Evolutionary conservation across 139 green algal species (phyloP), one percentile per base, ranked within the genome.

Genomic region (Asterochloris erici): DNA sequence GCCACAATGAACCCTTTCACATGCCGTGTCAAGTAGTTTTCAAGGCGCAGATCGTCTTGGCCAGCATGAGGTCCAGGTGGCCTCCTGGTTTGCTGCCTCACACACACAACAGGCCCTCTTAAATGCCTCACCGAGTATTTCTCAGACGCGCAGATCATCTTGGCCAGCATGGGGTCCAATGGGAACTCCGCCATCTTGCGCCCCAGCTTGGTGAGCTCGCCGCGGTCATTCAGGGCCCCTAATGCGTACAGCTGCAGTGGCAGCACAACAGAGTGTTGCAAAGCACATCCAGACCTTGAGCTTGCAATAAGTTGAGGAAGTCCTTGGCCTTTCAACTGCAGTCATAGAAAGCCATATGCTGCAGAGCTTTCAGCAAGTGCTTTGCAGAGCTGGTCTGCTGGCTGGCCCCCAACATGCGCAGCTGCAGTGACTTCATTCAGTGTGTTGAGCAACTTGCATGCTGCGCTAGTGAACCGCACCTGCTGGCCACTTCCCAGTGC

Each of bases 131-230:
- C 95, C 73, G 88, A 81, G 81, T 94, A 96, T 27, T 93, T 93
- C 82, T 98, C 95, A 60, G 83, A 87, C 17, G 94, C 93, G 6
- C 99, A 90, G 61, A 99, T 88, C 79, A 93, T 96, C 89, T 99
- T 99, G 74, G 91, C 88, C 28, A 99, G 93, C 95, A 97, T 96
- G 62, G 96, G 96, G 88, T 99, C 96, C 70, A 99, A 88, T 9
- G 96, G 96, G 84, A 99, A 98, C 89, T 99, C 96, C 0, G 96
- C 96, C 96, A 99, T 99, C 82, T 94, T 91, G 26, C 96, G 88
- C 19, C 96, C 94, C 79, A 98, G 85, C 84, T 95, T 97, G 26
- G 95, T 98, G 70, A 98, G 87, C 89, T 98, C 94, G 0, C 95
- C 95, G 47, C 85, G 86, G 89, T 98, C 95, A 82, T 99, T 98